Evolutionary conservation across 192 early-diverging fungal species (phyloP).

Genomic region (Cladochytrium replicatum): DNA sequence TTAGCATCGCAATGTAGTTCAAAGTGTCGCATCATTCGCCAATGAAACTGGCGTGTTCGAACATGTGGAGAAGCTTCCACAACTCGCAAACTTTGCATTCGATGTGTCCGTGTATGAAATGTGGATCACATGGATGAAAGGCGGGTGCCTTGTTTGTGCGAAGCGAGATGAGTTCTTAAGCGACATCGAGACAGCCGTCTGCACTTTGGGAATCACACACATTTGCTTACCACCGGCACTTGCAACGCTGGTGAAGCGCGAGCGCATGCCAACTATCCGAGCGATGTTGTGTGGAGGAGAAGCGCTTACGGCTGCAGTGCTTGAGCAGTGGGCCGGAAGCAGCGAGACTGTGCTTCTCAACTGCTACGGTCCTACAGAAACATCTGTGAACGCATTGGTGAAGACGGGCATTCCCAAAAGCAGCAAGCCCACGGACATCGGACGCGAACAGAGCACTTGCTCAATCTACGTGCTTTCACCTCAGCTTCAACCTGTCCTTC

Average conservation of each 20-base stretch:
- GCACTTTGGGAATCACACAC: constrained; percentile 5
- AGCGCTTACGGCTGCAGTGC: constrained; percentile 3
- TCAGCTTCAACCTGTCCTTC: constrained; percentile 18
- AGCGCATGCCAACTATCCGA: constrained; percentile 16
- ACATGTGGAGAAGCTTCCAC: not conserved
- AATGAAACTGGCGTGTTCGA: not conserved
- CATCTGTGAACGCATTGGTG: constrained; percentile 17
- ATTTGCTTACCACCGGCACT: constrained; percentile 20
- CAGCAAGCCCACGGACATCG: constrained; percentile 15
- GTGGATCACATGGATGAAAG: constrained; percentile 10
- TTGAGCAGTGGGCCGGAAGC: constrained; percentile 13
- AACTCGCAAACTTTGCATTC: constrained; percentile 16
- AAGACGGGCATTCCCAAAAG: not conserved
- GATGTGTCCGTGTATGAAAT: constrained; percentile 19
- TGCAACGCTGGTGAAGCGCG: constrained; percentile 8
- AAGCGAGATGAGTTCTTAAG: constrained; percentile 3
- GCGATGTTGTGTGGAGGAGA: constrained; percentile 17
- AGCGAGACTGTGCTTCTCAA: constrained; percentile 7
- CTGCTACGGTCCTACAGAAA: constrained; percentile 21
- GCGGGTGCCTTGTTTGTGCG: constrained; percentile 13
- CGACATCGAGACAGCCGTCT: constrained; percentile 11
- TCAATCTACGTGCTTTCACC: constrained; percentile 20
- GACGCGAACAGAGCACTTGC: constrained; percentile 11
- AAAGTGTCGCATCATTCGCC: constrained; percentile 6
- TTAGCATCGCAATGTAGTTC: constrained; percentile 13